phyloP scores from a whole-genome alignment of 2,329 filamentous ascomycete genomes.

The Zelopaecilomyces penicillatus region DNA sequence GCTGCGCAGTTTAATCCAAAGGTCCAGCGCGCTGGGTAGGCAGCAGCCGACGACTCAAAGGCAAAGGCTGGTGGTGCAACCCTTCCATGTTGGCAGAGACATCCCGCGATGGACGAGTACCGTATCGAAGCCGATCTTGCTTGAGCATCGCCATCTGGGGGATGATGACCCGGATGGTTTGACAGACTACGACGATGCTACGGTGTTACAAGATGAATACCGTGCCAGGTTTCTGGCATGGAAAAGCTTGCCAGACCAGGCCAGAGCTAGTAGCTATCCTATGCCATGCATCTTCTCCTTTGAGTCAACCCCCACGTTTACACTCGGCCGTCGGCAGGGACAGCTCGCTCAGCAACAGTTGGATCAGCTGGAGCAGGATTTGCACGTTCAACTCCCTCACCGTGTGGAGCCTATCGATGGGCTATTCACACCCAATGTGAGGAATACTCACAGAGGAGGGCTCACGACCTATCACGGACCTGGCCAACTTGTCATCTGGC shows the following conservation, averaged over 20 bases:
- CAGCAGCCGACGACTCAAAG: not conserved
- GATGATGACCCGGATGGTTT: conserved; percentile 14
- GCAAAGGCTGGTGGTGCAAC: not conserved
- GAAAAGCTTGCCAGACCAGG: conserved; percentile 17
- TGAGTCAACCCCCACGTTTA: conserved; percentile 76
- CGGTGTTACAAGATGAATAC: conserved; percentile 24
- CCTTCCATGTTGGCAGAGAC: not conserved
- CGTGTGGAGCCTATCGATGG: conserved; percentile 20
- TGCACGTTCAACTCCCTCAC: conserved; percentile 22
- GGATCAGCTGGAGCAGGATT: conserved; percentile 32
- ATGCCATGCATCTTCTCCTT: conserved; percentile 72
- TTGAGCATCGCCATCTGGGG: conserved; percentile 23
- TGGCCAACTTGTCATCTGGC: conserved; percentile 87
- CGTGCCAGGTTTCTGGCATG: conserved; percentile 26
- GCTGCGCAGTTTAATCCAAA: not conserved
- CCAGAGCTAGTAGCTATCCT: conserved; percentile 31
- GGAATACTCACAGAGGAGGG: conserved; percentile 71
- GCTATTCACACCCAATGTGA: conserved; percentile 48
- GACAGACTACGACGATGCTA: conserved; percentile 23
- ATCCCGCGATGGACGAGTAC: conserved; percentile 1
- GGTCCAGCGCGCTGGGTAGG: not conserved
- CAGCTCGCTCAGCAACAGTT: conserved; percentile 38
- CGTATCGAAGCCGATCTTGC: conserved; percentile 7
- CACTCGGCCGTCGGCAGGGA: conserved; percentile 74
- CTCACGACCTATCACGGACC: conserved; percentile 94